phyloP scores from a whole-genome alignment of 2,329 filamentous ascomycete species.

The Chalara sp. region DNA sequence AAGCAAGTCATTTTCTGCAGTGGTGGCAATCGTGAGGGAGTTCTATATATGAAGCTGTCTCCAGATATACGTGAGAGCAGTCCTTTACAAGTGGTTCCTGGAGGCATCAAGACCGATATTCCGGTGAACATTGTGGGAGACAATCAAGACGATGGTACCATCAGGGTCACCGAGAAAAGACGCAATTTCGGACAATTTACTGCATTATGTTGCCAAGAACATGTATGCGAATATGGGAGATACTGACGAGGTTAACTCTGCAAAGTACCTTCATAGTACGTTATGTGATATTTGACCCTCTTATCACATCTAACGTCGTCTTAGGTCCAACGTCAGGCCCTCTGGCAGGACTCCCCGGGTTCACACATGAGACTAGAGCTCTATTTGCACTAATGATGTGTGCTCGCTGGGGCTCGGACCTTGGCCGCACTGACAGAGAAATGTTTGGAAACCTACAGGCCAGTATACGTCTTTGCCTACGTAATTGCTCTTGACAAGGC shows the following conservation, averaged over 20 bases:
- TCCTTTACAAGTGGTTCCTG: constrained; percentile 45
- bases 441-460: constrained; percentile 16
- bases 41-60: constrained; percentile 65
- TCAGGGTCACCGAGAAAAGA: constrained; percentile 2
- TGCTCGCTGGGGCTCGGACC: constrained; percentile 64
- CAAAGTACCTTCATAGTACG: constrained; percentile 59
- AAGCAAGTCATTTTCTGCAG: constrained; percentile 76
- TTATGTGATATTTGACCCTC: too few relatives aligned
- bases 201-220: constrained; percentile 38
- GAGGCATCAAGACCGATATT: too few relatives aligned
- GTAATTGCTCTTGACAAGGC: too few relatives aligned
- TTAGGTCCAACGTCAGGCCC: constrained; percentile 54
- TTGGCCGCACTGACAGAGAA: constrained; percentile 39
- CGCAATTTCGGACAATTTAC: constrained; percentile 37
- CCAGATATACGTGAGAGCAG: constrained; percentile 51
- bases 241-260: constrained; percentile 48
- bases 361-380: constrained; percentile 66
- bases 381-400: constrained; percentile 65
- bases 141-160: too few relatives aligned
- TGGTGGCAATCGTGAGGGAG: constrained; percentile 81
- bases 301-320: too few relatives aligned
- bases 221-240: constrained; percentile 47
- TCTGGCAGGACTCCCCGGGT: constrained; percentile 57
- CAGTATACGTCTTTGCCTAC: too few relatives aligned
- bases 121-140: too few relatives aligned